phyloP scores from a whole-genome alignment of 2,329 filamentous ascomycete genomes.

The Albifimbria verrucaria region DNA sequence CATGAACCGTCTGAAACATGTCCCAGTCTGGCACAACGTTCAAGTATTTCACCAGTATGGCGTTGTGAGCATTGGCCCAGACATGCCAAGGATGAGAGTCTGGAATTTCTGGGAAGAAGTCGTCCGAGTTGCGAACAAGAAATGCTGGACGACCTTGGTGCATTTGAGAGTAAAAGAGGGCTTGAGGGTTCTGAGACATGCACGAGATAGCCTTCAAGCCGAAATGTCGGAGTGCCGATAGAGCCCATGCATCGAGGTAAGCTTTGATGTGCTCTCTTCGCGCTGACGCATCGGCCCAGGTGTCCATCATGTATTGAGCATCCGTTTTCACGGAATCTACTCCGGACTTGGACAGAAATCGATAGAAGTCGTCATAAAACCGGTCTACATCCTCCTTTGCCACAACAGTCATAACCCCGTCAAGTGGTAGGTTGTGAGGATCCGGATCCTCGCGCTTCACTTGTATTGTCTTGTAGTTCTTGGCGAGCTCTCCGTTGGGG shows the following conservation, averaged over 20 bases:
- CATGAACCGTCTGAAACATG: slow-evolving; percentile 64
- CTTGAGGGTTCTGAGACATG: slow-evolving; percentile 88
- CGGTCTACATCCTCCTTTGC: slow-evolving; percentile 68
- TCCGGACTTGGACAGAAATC: slow-evolving; percentile 69
- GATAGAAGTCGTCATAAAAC: slow-evolving; percentile 91
- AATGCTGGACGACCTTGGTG: slow-evolving; percentile 71
- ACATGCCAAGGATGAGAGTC: slow-evolving; percentile 91
- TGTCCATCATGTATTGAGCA: slow-evolving; percentile 84
- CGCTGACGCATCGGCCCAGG: slow-evolving; percentile 63
- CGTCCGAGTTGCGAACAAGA: slow-evolving; percentile 79
- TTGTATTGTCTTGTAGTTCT: slow-evolving; percentile 72
- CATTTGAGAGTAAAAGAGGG: slow-evolving; percentile 81
- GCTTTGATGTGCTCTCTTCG: slow-evolving; percentile 68
- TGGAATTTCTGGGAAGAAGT: slow-evolving; percentile 84
- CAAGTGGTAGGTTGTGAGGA: slow-evolving; percentile 45
- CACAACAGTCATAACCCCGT: slow-evolving; percentile 69
- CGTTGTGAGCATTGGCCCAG: slow-evolving; percentile 90
- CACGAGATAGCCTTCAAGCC: slow-evolving; percentile 78
- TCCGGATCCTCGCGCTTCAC: slow-evolving; percentile 48
- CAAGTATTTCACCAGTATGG: slow-evolving; percentile 75
- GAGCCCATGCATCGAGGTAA: slow-evolving; percentile 85
- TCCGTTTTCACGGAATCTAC: slow-evolving; percentile 92
- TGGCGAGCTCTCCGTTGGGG: slow-evolving; percentile 68
- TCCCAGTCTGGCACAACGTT: slow-evolving; percentile 84
- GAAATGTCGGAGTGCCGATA: slow-evolving; percentile 75